Conservation (phyloP, 192 early-diverging fungal species). For the Coemansia sp. region DNA sequence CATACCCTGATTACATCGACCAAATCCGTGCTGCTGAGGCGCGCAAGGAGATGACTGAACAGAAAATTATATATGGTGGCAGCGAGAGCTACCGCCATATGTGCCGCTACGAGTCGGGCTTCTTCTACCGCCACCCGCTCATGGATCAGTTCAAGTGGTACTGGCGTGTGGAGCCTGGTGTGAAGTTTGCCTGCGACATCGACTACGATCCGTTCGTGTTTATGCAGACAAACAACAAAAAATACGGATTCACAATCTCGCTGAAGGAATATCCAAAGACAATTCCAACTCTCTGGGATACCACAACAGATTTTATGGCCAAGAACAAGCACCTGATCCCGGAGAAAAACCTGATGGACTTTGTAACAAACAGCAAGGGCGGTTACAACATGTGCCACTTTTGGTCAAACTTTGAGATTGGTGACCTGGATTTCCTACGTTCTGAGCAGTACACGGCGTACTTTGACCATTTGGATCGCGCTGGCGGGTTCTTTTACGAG, state of each 20-base stretch:
- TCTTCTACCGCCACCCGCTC: constrained; percentile 73
- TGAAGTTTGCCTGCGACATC: constrained; percentile 77
- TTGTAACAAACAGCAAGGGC: constrained; percentile 57
- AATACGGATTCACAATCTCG: constrained; percentile 75
- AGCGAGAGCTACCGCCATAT: constrained; percentile 67
- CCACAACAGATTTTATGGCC: constrained; percentile 56
- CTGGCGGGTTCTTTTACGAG: constrained; percentile 87
- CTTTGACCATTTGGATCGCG: constrained; percentile 69
- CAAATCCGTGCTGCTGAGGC: constrained; percentile 60
- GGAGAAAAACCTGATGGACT: constrained; percentile 58
- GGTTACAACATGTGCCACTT: constrained; percentile 69
- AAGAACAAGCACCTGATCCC: constrained; percentile 57
- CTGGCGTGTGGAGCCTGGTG: constrained; percentile 84
- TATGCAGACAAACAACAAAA: constrained; percentile 70
- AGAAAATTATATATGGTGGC: constrained; percentile 61
- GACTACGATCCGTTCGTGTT: constrained; percentile 76
- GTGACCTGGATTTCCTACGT: constrained; percentile 61
- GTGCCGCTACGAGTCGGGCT: constrained; percentile 73
- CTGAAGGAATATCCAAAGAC: constrained; percentile 65
- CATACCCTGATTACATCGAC: constrained; percentile 71
- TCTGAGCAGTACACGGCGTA: constrained; percentile 58
- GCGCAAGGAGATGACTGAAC: constrained; percentile 56
- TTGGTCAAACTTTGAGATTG: constrained; percentile 80
- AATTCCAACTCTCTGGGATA: constrained; percentile 73
- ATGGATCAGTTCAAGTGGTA: constrained; percentile 71